Base-by-base conservation (phyloP, 202 grass and related monocot genomes). In the Digitaria exilis region DNA sequence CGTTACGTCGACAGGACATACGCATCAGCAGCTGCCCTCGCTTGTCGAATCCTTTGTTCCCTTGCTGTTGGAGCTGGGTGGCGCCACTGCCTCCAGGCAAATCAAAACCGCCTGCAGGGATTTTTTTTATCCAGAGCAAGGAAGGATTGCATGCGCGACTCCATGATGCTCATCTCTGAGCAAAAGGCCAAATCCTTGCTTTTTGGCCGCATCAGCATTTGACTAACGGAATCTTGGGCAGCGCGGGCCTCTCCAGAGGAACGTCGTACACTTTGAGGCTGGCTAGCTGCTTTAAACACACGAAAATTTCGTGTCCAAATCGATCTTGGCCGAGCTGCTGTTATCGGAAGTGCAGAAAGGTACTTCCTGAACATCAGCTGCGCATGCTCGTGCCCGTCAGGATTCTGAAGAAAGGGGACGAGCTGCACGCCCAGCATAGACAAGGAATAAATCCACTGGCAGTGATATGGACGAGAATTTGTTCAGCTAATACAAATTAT, bases 101-200 rank as follows among this genome's bases (percentile, higher is more conserved):
- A 46, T 82, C 69, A 70, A 72, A 80, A 54, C 64, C 50, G 37
- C 3, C 64, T 5, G 26, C 62, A 55, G 5, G 65, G 8, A 45
- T 80, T 13, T 70, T 80, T 18, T 76, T 85, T 28, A 65, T 63
- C 64, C 64, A 6, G 43, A 43, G 13, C 17, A 43, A 45, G 11
- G 8, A 46, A 59, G 69, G 8, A 2, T 6, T 9, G 51, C 64
- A 39, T 5, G 24, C 50, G 54, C 61, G 63, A 75, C 80, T 39
- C 51, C 52, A 77, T 71, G 46, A 77, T 71, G 46, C 57, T 60
- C 48, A 8, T 34, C 49, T 25, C 72, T 56, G 18, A 30, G 77
- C n/a, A 72, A 89, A 86, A 82, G 49, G 83, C 67, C 88, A 86
- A 86, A 32, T 0, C 24, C 41, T 32, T 54, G 84, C 79, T 74